Conservation (phyloP, 2,329 filamentous ascomycete species). For the Zarea fungicola region DNA sequence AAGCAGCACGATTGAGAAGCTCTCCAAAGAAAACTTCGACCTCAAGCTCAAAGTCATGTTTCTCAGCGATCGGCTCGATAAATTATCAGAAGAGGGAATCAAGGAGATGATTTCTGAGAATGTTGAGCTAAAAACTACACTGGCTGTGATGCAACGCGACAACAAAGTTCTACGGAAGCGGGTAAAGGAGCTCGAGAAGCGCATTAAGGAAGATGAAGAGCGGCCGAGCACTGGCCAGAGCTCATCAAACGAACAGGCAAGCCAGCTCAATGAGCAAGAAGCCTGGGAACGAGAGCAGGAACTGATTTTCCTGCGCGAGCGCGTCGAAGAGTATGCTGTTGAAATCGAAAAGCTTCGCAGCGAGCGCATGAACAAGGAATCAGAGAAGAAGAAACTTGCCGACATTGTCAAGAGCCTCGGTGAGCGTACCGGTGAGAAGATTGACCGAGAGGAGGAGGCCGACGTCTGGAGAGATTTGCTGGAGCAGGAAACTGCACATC, state of each 20-base stretch:
- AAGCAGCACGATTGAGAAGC: slow-evolving; percentile 90
- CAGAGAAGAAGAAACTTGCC: slow-evolving; percentile 79
- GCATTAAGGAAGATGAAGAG: slow-evolving; percentile 61
- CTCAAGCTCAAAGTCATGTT: slow-evolving; percentile 97
- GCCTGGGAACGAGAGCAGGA: slow-evolving; percentile 75
- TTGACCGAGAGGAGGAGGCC: slow-evolving; percentile 56
- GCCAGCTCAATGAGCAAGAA: slow-evolving; percentile 53
- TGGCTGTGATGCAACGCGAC: slow-evolving; percentile 85
- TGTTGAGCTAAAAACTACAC: slow-evolving; percentile 86
- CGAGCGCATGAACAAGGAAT: slow-evolving; percentile 72
- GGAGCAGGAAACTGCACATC: slow-evolving; percentile 81
- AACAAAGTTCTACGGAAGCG: slow-evolving; percentile 77
- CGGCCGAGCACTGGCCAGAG: slow-evolving; percentile 57
- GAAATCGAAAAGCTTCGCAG: slow-evolving; percentile 78
- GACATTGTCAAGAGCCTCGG: slow-evolving; percentile 63
- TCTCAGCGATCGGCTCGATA: slow-evolving; percentile 85
- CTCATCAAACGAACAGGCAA: slow-evolving; percentile 54
- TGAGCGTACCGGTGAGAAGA: slow-evolving; percentile 43
- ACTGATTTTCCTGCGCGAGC: slow-evolving; percentile 75
- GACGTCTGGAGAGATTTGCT: slow-evolving; percentile 95
- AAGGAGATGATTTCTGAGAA: slow-evolving; percentile 98
- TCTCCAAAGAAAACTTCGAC: slow-evolving; percentile 98
- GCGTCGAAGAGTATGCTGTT: slow-evolving; percentile 75
- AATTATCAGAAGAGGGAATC: slow-evolving; percentile 89
- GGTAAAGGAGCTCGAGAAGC: slow-evolving; percentile 81